phyloP scores from a whole-genome alignment of 495 filamentous ascomycete species.

The Penicillium tannophilum region DNA sequence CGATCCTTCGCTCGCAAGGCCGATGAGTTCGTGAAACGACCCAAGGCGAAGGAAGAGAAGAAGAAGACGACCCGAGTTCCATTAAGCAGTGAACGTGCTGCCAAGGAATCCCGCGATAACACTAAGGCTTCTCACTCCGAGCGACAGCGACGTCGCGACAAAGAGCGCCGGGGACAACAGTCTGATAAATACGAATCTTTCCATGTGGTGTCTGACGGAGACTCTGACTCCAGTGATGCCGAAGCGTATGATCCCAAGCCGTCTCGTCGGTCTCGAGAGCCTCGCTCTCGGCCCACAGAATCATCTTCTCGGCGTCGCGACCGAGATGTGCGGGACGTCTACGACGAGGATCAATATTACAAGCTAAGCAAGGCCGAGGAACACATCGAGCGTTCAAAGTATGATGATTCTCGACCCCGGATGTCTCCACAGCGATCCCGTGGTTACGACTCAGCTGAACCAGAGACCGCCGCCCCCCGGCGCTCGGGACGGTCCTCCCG shows the following conservation, averaged over 20 bases:
- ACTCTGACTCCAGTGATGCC: slow-evolving; percentile 32
- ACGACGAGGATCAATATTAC: slow-evolving; percentile 25
- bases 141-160: slow-evolving; percentile 51
- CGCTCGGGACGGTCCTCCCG: slow-evolving; percentile 36
- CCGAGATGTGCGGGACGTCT: slow-evolving; percentile 8
- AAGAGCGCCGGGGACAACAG: slow-evolving; percentile 50
- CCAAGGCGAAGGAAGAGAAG: slow-evolving; percentile 42
- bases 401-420: slow-evolving; percentile 19
- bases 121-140: slow-evolving; percentile 36
- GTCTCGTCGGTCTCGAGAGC: slow-evolving; percentile 21
- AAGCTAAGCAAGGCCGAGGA: slow-evolving; percentile 32
- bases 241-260: slow-evolving; percentile 23
- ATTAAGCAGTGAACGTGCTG: slow-evolving; percentile 23
- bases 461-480: slow-evolving; percentile 31
- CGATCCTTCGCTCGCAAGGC: slow-evolving; percentile 44
- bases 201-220: slow-evolving; percentile 35
- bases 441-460: slow-evolving; percentile 40
- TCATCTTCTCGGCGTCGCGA: slow-evolving; percentile 23
- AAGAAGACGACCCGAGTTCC: slow-evolving; percentile 37
- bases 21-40: slow-evolving; percentile 42
- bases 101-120: slow-evolving; percentile 37
- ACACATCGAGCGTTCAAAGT: slow-evolving; percentile 21
- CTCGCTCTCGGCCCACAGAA: slow-evolving; percentile 22
- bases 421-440: slow-evolving; percentile 36
- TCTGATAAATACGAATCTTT: slow-evolving; percentile 46